phyloP scores from a whole-genome alignment of 371 early-diverging fungal genomes.

The Apophysomyces elegans region DNA sequence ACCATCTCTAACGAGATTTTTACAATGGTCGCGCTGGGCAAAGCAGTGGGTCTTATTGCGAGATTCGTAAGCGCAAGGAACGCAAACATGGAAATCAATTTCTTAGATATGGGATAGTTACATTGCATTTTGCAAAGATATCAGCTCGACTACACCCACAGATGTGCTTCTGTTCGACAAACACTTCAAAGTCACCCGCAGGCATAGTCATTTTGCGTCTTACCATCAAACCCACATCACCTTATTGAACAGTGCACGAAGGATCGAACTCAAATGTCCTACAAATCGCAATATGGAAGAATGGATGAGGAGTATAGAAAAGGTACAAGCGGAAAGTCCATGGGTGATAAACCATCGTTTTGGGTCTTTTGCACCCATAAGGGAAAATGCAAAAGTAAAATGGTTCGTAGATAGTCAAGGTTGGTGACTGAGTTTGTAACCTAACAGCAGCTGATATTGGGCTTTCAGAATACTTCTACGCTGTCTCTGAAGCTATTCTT shows the following conservation, averaged over 20 bases:
- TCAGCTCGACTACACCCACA: slow-evolving; percentile 51
- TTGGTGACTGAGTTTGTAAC: slow-evolving; percentile 12
- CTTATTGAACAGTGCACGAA: slow-evolving; percentile 54
- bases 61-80: slow-evolving; percentile 55
- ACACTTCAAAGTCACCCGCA: slow-evolving; percentile 51
- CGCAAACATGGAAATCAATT: background rate
- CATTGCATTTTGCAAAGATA: slow-evolving; percentile 58
- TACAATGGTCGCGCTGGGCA: slow-evolving; percentile 50
- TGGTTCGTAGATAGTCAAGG: slow-evolving; percentile 83
- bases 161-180: slow-evolving; percentile 78
- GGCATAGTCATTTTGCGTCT: slow-evolving; percentile 25
- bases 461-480: slow-evolving; percentile 74
- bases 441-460: background rate
- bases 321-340: slow-evolving; percentile 62
- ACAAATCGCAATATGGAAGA: slow-evolving; percentile 62
- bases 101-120: slow-evolving; percentile 28
- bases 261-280: slow-evolving; percentile 71
- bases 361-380: slow-evolving; percentile 80
- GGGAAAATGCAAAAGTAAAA: slow-evolving; percentile 64
- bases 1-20: slow-evolving; percentile 22
- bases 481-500: slow-evolving; percentile 76
- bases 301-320: slow-evolving; percentile 61
- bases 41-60: slow-evolving; percentile 76
- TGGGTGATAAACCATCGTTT: slow-evolving; percentile 74
- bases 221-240: slow-evolving; percentile 50